Percentiles rank a stretch among this genome's conserved stretches.
These are phyloP conservation scores for Croton setiger DNA, from an alignment of 441 rosid species.

Conservation along the genomic window DNA sequence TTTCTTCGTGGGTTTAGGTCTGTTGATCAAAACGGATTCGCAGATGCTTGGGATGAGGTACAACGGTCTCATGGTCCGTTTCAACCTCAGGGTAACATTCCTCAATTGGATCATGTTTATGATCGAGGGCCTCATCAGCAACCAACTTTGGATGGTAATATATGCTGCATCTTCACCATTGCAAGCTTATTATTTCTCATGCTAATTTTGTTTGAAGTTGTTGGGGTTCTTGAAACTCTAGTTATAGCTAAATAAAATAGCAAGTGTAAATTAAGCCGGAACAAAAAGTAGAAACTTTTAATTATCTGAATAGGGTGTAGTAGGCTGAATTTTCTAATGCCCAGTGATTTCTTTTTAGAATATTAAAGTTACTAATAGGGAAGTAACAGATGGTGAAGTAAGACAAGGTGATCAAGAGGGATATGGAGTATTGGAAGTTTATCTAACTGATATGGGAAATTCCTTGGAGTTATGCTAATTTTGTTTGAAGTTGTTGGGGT, in stretches of 20 bases:
- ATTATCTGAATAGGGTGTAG: not conserved
- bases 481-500: not conserved
- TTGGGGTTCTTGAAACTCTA: not conserved
- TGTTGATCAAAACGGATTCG: slow-evolving; percentile 62
- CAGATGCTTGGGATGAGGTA: slow-evolving; percentile 84
- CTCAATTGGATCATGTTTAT: slow-evolving; percentile 36
- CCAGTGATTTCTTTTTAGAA: not conserved
- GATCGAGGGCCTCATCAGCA: slow-evolving; percentile 40
- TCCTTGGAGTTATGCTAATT: not conserved
- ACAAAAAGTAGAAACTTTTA: not conserved
- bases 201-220: not conserved
- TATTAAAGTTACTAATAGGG: not conserved
- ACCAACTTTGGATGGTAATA: slow-evolving; percentile 61
- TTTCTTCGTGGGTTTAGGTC: slow-evolving; percentile 64
- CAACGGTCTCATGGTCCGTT: slow-evolving; percentile 30
- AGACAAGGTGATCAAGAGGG: not conserved
- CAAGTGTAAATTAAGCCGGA: not conserved
- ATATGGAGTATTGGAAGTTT: not conserved
- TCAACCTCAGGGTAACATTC: slow-evolving; percentile 29
- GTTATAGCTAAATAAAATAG: not conserved
- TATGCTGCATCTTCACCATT: not conserved
- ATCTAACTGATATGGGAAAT: too few species aligned
- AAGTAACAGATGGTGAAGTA: not conserved
- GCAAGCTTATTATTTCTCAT: not conserved
- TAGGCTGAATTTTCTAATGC: not conserved